Conservation (phyloP, 192 early-diverging fungal species). For the Backusella tarrabulga region DNA sequence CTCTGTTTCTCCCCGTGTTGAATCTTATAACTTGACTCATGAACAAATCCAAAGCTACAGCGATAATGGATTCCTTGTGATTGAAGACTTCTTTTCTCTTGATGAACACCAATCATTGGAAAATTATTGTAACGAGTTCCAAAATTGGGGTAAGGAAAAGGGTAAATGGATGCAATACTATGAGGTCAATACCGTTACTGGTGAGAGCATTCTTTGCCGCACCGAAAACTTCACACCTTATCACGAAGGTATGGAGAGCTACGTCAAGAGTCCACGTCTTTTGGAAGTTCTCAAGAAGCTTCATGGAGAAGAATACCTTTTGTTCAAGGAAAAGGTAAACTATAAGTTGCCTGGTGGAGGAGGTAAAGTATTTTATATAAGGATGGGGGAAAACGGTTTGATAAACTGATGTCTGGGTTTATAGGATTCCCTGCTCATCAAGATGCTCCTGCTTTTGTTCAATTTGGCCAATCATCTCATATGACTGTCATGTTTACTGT, state of each 20-base stretch:
- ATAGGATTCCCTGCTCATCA: slow-evolving; percentile 58
- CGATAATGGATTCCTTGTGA: slow-evolving; percentile 52
- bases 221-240: slow-evolving; percentile 64
- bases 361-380: slow-evolving; percentile 10
- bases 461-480: slow-evolving; percentile 53
- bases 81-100: slow-evolving; percentile 51
- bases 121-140: slow-evolving; percentile 42
- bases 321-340: slow-evolving; percentile 68
- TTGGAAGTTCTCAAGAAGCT: slow-evolving; percentile 49
- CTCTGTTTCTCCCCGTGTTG: slow-evolving; percentile 10
- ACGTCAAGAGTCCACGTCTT: slow-evolving; percentile 47
- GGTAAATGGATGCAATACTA: slow-evolving; percentile 70
- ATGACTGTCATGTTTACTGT: slow-evolving; percentile 59
- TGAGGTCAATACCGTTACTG: slow-evolving; percentile 47
- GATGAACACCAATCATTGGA: slow-evolving; percentile 50
- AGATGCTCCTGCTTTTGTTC: slow-evolving; percentile 61
- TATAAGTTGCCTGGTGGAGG: slow-evolving; percentile 60
- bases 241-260: slow-evolving; percentile 39
- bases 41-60: slow-evolving; percentile 51
- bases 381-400: not conserved
- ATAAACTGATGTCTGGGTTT: not conserved
- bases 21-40: slow-evolving; percentile 40
- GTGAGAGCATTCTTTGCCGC: slow-evolving; percentile 53
- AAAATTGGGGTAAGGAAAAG: slow-evolving; percentile 49
- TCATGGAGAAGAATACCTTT: slow-evolving; percentile 48